Base-by-base conservation (phyloP, 768 basidiomycete genomes). In the Leccinum boreale region DNA sequence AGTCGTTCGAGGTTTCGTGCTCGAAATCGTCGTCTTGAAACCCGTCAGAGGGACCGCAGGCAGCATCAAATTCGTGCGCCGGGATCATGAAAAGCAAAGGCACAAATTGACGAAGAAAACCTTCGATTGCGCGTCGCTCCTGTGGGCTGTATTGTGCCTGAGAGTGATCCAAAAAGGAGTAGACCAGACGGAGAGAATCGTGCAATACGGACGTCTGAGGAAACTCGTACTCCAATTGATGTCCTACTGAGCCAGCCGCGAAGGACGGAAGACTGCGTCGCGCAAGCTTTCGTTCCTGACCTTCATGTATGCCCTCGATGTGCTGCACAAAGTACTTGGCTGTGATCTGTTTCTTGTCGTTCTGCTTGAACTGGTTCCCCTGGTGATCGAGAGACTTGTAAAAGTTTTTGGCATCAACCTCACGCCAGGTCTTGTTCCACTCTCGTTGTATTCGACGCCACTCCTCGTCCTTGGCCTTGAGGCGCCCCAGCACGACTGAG, bases 331-430 rank as follows among this genome's bases (percentile, higher is more conserved):
- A 91, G 61, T 86, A 76, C 69, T 92, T 94, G 45, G 90, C 80
- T 7, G 89, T 93, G 67, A 94, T 89, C 58, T 81, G 83, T 74
- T 92, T 92, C 83, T 98, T 98, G 79, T 99, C 97, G 72, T 93
- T 95, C 57, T 81, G 81, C 77, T 98, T 98, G 85, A 96, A 97
- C 58, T 81, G 85, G 71, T 92, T 90, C 17, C 94, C 95, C 71
- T 97, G 95, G 68, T 97, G 93, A 70, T 99, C 97, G 51, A 98
- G 85, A 29, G 90, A 89, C 75, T 96, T 98, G 85, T 97, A 96
- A 70, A 95, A 98, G 77, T 98, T 98, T 76, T 94, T 94, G 56
- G 89, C 88, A 66, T 99, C 94, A 50, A 95, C 90, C 71, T 98
- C 96, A 52, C 94, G 82, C 97, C 97, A 98, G 15, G 94, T 95